These are phyloP conservation scores for Cucumis cinereus DNA, from an alignment of 306 rosid genomes.

Conservation along the genomic window DNA sequence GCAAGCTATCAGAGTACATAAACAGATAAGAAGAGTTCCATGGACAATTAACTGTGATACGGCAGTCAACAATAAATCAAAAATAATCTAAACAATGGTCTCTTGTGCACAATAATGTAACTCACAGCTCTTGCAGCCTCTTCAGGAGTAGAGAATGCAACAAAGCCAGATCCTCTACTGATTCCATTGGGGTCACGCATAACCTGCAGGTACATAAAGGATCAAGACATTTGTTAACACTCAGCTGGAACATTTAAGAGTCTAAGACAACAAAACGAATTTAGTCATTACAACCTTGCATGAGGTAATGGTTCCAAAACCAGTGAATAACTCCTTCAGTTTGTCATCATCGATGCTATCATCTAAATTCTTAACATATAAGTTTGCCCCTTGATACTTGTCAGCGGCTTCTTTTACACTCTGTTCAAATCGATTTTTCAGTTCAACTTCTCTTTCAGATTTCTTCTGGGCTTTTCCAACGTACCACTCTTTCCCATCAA, in stretches of 20 bases:
- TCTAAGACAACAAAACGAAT: not conserved
- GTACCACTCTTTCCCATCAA: constrained; percentile 80
- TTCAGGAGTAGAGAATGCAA: constrained; percentile 91
- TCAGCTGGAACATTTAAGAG: not conserved
- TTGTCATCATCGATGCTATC: constrained; percentile 63
- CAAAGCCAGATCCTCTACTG: constrained; percentile 93
- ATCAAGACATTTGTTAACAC: constrained; percentile 2
- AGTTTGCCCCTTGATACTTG: constrained; percentile 85
- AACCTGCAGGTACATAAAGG: constrained; percentile 40
- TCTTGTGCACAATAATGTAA: constrained; percentile 1
- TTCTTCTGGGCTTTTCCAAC: constrained; percentile 95
- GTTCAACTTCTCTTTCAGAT: constrained; percentile 77
- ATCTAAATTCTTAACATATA: constrained; percentile 75
- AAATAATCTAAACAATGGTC: not conserved
- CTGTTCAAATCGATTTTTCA: constrained; percentile 67
- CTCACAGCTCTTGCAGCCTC: constrained; percentile 97
- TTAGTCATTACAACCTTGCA: constrained; percentile 51
- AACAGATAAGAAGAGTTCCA: not conserved
- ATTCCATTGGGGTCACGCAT: constrained; percentile 94
- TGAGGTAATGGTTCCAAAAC: constrained; percentile 69
- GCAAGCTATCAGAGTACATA: not conserved
- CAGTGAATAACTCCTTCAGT: constrained; percentile 65
- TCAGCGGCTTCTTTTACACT: constrained; percentile 88
- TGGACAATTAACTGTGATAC: not conserved
- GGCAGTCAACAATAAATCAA: not conserved